Conservation (phyloP, 345 rosid genomes). For the Sonneratia caseolaris region DNA sequence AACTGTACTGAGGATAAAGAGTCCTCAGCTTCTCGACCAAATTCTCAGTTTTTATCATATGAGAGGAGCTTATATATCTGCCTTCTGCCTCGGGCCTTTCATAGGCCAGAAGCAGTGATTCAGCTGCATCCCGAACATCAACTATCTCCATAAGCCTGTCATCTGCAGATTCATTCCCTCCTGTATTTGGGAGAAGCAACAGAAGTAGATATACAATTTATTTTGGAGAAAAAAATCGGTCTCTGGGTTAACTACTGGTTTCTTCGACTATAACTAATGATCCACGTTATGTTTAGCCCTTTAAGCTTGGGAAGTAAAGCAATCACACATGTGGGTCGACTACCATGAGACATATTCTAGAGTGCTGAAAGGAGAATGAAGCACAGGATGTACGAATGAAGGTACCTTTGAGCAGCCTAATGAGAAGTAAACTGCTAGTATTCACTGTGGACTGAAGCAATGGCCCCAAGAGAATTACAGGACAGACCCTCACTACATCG, state of each 20-base stretch:
- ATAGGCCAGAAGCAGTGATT: slow-evolving; percentile 46
- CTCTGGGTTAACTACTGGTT: not conserved
- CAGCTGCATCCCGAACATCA: slow-evolving; percentile 62
- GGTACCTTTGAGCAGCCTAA: slow-evolving; percentile 13
- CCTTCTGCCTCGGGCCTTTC: slow-evolving; percentile 60
- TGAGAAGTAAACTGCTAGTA: slow-evolving; percentile 8
- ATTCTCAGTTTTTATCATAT: slow-evolving; percentile 16
- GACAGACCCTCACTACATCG: slow-evolving; percentile 14
- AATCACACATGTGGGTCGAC: not conserved
- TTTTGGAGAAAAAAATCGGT: not conserved
- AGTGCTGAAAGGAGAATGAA: not conserved
- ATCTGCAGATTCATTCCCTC: not conserved
- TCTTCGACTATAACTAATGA: not conserved
- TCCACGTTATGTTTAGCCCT: too few relatives aligned
- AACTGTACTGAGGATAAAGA: slow-evolving; percentile 42
- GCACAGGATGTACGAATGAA: not conserved
- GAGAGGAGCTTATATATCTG: slow-evolving; percentile 43
- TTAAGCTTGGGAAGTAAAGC: not conserved
- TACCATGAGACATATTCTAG: not conserved
- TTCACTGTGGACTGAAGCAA: slow-evolving; percentile 12
- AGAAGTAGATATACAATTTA: not conserved
- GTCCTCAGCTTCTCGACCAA: slow-evolving; percentile 41
- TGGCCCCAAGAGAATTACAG: slow-evolving; percentile 9
- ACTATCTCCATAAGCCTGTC: slow-evolving; percentile 6
- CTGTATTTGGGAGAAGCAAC: not conserved